phyloP scores from a whole-genome alignment of 257 asterid species.

The Solanum dulcamara region DNA sequence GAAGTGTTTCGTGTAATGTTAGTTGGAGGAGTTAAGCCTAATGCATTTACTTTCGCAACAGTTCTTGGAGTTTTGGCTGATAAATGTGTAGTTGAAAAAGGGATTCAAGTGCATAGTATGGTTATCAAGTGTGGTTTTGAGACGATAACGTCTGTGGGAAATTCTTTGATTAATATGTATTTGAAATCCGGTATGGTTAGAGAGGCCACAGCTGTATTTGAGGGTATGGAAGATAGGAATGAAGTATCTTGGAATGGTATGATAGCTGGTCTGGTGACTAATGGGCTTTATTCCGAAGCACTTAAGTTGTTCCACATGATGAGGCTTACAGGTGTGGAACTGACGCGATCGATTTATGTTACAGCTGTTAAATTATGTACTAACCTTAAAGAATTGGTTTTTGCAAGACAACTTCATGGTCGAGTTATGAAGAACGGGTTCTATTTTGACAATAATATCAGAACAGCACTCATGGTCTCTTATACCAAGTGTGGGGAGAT shows the following conservation, averaged over 20 bases:
- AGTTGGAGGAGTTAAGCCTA: slow-evolving; percentile 48
- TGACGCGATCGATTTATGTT: slow-evolving; percentile 40
- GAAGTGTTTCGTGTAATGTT: slow-evolving; percentile 42
- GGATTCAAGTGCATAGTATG: slow-evolving; percentile 57
- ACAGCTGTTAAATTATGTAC: slow-evolving; percentile 60
- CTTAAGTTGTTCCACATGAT: slow-evolving; percentile 45
- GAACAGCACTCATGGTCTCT: slow-evolving; percentile 63
- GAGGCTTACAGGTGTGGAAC: slow-evolving; percentile 52
- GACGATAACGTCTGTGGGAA: slow-evolving; percentile 45
- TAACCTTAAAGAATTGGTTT: slow-evolving; percentile 42
- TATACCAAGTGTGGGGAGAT: slow-evolving; percentile 57
- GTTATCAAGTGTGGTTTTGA: slow-evolving; percentile 54
- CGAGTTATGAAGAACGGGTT: slow-evolving; percentile 47
- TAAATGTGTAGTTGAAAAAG: slow-evolving; percentile 33
- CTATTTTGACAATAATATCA: slow-evolving; percentile 32
- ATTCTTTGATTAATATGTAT: slow-evolving; percentile 71
- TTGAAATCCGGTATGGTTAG: slow-evolving; percentile 61
- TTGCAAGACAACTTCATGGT: slow-evolving; percentile 65
- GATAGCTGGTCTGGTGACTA: slow-evolving; percentile 67
- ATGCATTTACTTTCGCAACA: slow-evolving; percentile 69
- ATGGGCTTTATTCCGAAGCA: slow-evolving; percentile 59
- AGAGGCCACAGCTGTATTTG: slow-evolving; percentile 55
- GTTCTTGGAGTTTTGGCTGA: slow-evolving; percentile 73
- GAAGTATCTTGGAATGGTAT: slow-evolving; percentile 87
- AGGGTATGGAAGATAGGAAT: slow-evolving; percentile 32